Evolutionary conservation across 768 basidiomycete species (phyloP).

Genomic region (Leccinum imitatum): DNA sequence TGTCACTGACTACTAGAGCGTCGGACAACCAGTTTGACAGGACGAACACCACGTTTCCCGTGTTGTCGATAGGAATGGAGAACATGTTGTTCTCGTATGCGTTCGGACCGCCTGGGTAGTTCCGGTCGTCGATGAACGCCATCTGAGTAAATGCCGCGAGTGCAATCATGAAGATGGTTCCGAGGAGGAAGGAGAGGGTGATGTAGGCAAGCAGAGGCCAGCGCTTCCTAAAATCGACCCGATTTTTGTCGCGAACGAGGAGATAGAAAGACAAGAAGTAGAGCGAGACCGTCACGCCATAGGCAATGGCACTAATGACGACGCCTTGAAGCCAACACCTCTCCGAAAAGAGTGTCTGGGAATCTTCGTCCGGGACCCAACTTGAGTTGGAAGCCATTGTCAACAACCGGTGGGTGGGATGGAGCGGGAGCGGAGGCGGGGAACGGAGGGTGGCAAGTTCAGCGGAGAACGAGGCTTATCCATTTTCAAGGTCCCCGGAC

Average conservation of each 20-base stretch:
- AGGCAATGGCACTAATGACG: neutral
- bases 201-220: neutral
- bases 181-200: neutral
- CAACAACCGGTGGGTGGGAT: neutral
- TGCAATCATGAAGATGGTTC: neutral
- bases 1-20: constrained; percentile 17
- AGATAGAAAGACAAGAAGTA: neutral
- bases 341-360: constrained; percentile 12
- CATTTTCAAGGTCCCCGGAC: too few relatives aligned
- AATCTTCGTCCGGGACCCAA: constrained; percentile 15
- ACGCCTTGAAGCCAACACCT: neutral
- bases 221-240: neutral
- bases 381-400: constrained; percentile 19
- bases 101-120: neutral
- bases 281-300: neutral
- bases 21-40: constrained; percentile 6
- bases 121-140: neutral
- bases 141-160: neutral
- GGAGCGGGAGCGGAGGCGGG: too few relatives aligned
- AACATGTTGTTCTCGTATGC: constrained; percentile 17
- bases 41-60: constrained; percentile 16
- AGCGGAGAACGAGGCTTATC: too few relatives aligned
- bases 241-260: neutral
- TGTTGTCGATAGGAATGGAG: constrained; percentile 18
- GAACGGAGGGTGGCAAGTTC: too few relatives aligned